Conservation (phyloP, 2,329 filamentous ascomycete genomes). For the Diaporthe humulicola region DNA sequence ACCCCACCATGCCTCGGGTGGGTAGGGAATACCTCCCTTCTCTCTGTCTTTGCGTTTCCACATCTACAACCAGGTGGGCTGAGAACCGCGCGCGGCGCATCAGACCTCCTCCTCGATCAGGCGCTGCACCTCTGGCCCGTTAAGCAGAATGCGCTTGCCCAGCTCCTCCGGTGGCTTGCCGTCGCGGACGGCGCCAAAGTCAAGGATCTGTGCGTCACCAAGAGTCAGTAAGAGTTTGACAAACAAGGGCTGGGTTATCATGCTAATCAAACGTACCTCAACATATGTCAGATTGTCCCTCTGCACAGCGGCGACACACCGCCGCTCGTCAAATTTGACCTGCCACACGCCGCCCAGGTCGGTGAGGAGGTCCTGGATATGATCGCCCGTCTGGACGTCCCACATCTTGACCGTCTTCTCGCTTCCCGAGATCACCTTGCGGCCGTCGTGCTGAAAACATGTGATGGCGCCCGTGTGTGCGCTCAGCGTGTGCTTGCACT, state of each 20-base stretch:
- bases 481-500: slow-evolving; percentile 89
- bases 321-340: slow-evolving; percentile 94
- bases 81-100: neutral
- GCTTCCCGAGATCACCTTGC: slow-evolving; percentile 96
- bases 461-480: slow-evolving; percentile 98
- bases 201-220: slow-evolving; percentile 79
- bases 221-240: slow-evolving; percentile 42
- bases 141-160: slow-evolving; percentile 81
- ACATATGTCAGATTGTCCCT: slow-evolving; percentile 93
- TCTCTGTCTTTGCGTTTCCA: neutral
- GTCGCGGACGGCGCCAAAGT: slow-evolving; percentile 95
- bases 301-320: slow-evolving; percentile 97
- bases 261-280: slow-evolving; percentile 75
- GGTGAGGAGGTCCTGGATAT: slow-evolving; percentile 90
- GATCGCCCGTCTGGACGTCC: slow-evolving; percentile 93
- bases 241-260: neutral
- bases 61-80: neutral
- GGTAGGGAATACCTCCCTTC: neutral
- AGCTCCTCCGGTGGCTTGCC: slow-evolving; percentile 83
- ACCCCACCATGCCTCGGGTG: neutral
- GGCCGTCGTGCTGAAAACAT: slow-evolving; percentile 97
- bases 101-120: slow-evolving; percentile 61
- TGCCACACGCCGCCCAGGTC: slow-evolving; percentile 99
- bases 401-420: slow-evolving; percentile 99
- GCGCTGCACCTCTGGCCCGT: slow-evolving; percentile 66